A percentile compares a stretch with the other conserved stretches of the same genome.
These are phyloP conservation scores for Mercurialis annua DNA, from an alignment of 345 rosid genomes.

Conservation along the genomic window DNA sequence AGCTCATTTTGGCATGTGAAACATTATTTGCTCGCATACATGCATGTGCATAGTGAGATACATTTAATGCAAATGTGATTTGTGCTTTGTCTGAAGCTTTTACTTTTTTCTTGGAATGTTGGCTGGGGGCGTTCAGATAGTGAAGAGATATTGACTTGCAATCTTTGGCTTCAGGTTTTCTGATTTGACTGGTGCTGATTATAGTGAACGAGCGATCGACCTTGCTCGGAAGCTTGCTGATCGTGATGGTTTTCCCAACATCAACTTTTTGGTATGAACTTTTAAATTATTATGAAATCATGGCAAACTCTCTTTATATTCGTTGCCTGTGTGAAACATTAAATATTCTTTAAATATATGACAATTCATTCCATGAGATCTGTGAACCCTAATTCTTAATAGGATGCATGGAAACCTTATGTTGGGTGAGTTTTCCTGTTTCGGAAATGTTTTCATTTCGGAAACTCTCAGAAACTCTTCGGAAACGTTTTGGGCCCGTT, in stretches of 20 bases:
- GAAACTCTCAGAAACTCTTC: too few relatives aligned
- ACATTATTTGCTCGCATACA: background rate
- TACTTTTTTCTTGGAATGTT: background rate
- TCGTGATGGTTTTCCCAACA: constrained; percentile 72
- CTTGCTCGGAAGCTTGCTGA: constrained; percentile 81
- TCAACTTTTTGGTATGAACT: constrained; percentile 66
- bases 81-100: background rate
- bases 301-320: background rate
- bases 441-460: too few relatives aligned
- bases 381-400: background rate
- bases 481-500: too few relatives aligned
- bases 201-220: constrained; percentile 84
- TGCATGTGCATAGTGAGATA: background rate
- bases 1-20: background rate
- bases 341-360: background rate
- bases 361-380: background rate
- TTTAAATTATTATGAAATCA: constrained; percentile 8
- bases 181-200: constrained; percentile 86
- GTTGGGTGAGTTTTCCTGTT: too few relatives aligned
- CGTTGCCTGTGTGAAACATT: background rate
- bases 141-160: background rate
- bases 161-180: constrained; percentile 60
- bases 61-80: background rate
- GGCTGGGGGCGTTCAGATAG: background rate
- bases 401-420: too few relatives aligned